Conservation (phyloP, 2,329 filamentous ascomycete genomes). For the Chaetomiaceae sp. region DNA sequence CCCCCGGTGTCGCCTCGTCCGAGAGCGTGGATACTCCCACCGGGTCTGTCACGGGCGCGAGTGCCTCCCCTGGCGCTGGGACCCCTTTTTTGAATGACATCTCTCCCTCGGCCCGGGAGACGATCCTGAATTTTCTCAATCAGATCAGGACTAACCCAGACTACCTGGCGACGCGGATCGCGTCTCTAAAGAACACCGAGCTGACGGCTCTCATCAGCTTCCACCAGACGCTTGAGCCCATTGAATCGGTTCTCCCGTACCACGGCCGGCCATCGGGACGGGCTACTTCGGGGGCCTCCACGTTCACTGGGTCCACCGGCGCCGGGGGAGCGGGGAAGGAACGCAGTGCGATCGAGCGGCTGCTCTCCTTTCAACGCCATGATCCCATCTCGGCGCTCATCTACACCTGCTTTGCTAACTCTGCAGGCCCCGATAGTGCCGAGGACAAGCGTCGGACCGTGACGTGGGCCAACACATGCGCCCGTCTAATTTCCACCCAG, state of each 20-base stretch:
- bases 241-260: constrained; percentile 76
- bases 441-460: constrained; percentile 77
- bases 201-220: constrained; percentile 72
- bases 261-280: constrained; percentile 49
- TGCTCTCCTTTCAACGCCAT: constrained; percentile 83
- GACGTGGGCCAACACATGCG: constrained; percentile 84
- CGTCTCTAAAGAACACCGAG: constrained; percentile 69
- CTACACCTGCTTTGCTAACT: constrained; percentile 85
- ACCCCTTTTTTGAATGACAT: constrained; percentile 66
- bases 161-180: constrained; percentile 79
- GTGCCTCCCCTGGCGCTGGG: constrained; percentile 38
- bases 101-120: constrained; percentile 67
- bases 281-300: constrained; percentile 30
- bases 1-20: constrained; percentile 43
- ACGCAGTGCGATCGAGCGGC: constrained; percentile 68
- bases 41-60: constrained; percentile 35
- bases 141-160: constrained; percentile 81
- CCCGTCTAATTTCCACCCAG: constrained; percentile 72
- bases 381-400: constrained; percentile 80
- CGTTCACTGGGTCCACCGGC: constrained; percentile 24
- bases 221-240: constrained; percentile 71
- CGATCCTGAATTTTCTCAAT: constrained; percentile 73
- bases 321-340: constrained; percentile 30
- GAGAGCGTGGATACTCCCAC: constrained; percentile 48
- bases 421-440: constrained; percentile 71